Base-by-base conservation (phyloP, 2,329 filamentous ascomycete genomes). In the Alternaria burnsii region DNA sequence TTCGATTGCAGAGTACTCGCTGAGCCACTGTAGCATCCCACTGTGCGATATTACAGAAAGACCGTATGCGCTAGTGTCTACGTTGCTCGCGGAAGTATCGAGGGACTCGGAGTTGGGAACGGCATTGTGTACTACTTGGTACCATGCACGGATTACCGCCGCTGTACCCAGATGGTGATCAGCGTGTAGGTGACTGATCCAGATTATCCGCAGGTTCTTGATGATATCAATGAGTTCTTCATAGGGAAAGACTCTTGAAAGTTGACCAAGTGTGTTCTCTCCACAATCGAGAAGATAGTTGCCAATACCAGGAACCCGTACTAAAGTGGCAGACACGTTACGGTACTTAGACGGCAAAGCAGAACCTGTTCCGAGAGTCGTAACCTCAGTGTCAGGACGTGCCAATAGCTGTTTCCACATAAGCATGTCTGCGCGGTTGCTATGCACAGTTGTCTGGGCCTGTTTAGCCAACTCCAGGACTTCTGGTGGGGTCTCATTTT, bases 181-280 rank as follows among this genome's bases (percentile, higher is more conserved):
- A 5, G 95, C 95, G 78, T 99, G 95, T 63, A 97, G 83, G 80
- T 99, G 95, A 77, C 92, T 97, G 79, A 99, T 95, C 88, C 93
- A 97, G 64, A 99, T 89, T 68, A 88, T 87, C 55, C 89, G 90
- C 43, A 99, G 83, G 64, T 96, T 89, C 60, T 83, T 85, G n/a
- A 99, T 82, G 12, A 97, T 84, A n/a, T 89, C 83, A 28, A 82
- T 82, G 4, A 94, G 82, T 65, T 92, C 86, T 5, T 88, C 83
- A 0, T 84, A 81, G 6, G 86, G 84, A 71, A 91, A 94, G 0
- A 91, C 83, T 52, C 95, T 90, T 59, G 87, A 88, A 40, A 99
- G 82, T 76, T 97, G 94, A 11, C 94, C 94, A 9, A 98, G 81
- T 0, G 95, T 97, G 72, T 93, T 93, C 79, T 99, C 95, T 59